phyloP scores from a whole-genome alignment of 805 yeast genomes.

The Ogataea haglerorum region DNA sequence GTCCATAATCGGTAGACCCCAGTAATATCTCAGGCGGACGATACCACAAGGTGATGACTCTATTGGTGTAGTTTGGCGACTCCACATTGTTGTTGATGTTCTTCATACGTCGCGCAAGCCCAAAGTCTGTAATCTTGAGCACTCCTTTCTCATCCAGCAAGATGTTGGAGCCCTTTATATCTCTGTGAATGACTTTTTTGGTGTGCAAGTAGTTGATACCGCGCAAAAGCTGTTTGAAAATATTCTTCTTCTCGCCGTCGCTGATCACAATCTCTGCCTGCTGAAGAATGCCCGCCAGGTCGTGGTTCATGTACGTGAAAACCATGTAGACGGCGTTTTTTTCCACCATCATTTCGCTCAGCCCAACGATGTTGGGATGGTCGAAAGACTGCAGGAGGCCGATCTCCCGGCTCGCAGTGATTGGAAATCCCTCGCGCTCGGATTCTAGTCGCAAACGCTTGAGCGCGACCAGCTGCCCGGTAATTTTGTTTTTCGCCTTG shows the following conservation, averaged over 20 bases:
- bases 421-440: conserved; percentile 94
- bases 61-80: conserved; percentile 81
- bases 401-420: conserved; percentile 91
- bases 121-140: conserved; percentile 77
- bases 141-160: conserved; percentile 59
- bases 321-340: conserved; percentile 76
- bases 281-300: conserved; percentile 79
- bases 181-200: conserved; percentile 70
- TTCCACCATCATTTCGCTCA: conserved; percentile 89
- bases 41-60: conserved; percentile 96
- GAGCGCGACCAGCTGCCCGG: conserved; percentile 76
- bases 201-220: conserved; percentile 70
- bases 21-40: conserved; percentile 91
- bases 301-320: conserved; percentile 91
- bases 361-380: conserved; percentile 77
- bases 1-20: conserved; percentile 86
- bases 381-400: conserved; percentile 77
- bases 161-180: conserved; percentile 78
- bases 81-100: conserved; percentile 43
- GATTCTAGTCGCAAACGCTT: conserved; percentile 79
- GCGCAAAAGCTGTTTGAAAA: conserved; percentile 61
- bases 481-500: conserved; percentile 71
- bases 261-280: conserved; percentile 65
- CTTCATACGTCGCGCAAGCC: conserved; percentile 75
- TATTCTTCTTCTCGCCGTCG: conserved; percentile 62